Evolutionary conservation across 768 basidiomycete genomes (phyloP).

Genomic region (Agaricus sinodeliciosus): DNA sequence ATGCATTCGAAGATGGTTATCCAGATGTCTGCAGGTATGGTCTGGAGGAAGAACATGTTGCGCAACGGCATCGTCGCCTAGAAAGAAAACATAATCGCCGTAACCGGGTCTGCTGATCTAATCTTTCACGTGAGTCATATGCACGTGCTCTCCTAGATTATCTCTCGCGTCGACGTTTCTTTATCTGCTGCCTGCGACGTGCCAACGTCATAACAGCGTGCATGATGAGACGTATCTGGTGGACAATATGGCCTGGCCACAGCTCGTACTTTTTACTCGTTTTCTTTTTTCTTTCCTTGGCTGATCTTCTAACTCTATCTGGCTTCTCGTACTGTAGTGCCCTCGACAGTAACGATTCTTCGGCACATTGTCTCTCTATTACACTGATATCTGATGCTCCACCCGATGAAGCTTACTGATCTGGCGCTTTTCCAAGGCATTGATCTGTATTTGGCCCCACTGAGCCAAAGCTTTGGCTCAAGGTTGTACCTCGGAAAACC

Average conservation of each 20-base stretch:
- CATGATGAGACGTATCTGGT: not conserved
- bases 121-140: not conserved
- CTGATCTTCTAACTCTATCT: too few relatives aligned
- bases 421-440: too few relatives aligned
- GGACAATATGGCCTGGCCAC: not conserved
- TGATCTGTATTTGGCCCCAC: too few relatives aligned
- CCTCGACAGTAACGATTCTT: too few relatives aligned
- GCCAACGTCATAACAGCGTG: slow-evolving; percentile 4
- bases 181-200: too few relatives aligned
- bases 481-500: too few relatives aligned
- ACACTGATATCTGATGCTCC: too few relatives aligned
- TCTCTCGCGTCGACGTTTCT: not conserved
- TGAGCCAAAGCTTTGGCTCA: too few relatives aligned
- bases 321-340: too few relatives aligned
- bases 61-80: slow-evolving; percentile 5
- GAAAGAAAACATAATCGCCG: slow-evolving; percentile 10
- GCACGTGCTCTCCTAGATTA: not conserved
- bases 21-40: slow-evolving; percentile 25
- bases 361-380: too few relatives aligned
- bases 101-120: slow-evolving; percentile 12
- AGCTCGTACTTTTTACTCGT: not conserved
- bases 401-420: too few relatives aligned
- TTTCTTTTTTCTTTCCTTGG: not conserved
- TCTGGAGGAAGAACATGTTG: slow-evolving; percentile 11
- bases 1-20: slow-evolving; percentile 23